phyloP scores from a whole-genome alignment of 805 yeast species.

The Ogataea minuta region DNA sequence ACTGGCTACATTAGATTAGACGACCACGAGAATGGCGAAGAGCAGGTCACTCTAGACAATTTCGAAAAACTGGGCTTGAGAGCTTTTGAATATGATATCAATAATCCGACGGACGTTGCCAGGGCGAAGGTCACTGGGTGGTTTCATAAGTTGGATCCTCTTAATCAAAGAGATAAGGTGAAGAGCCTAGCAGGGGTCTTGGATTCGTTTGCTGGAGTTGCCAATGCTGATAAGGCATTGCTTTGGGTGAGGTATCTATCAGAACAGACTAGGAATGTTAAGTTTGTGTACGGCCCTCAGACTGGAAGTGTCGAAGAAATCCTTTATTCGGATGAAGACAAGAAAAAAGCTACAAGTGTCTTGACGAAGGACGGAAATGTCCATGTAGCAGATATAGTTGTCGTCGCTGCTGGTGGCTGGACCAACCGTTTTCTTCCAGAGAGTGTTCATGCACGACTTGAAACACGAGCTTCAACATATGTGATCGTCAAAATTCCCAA shows the following conservation, averaged over 20 bases:
- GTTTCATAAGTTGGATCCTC: constrained; percentile 23
- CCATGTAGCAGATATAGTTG: constrained; percentile 25
- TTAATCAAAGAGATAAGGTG: constrained; percentile 13
- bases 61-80: constrained; percentile 28
- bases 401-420: constrained; percentile 33
- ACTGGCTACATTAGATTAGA: constrained; percentile 26
- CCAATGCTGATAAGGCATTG: constrained; percentile 32
- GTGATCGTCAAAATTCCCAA: constrained; percentile 33
- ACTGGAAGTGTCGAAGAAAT: constrained; percentile 28
- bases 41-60: constrained; percentile 14
- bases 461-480: constrained; percentile 35
- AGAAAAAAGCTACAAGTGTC: constrained; percentile 27
- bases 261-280: constrained; percentile 29
- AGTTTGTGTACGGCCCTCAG: constrained; percentile 31
- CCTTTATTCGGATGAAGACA: constrained; percentile 12
- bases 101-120: constrained; percentile 26
- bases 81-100: constrained; percentile 29
- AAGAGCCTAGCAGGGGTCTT: constrained; percentile 20
- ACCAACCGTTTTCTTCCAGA: constrained; percentile 28
- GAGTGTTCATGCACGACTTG: constrained; percentile 29
- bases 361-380: constrained; percentile 27
- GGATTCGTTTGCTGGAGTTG: constrained; percentile 33
- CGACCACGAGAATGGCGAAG: constrained; percentile 22
- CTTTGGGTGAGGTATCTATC: constrained; percentile 28
- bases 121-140: constrained; percentile 33